Conservation (phyloP, 2,329 filamentous ascomycete genomes). For the Colletotrichum horii region DNA sequence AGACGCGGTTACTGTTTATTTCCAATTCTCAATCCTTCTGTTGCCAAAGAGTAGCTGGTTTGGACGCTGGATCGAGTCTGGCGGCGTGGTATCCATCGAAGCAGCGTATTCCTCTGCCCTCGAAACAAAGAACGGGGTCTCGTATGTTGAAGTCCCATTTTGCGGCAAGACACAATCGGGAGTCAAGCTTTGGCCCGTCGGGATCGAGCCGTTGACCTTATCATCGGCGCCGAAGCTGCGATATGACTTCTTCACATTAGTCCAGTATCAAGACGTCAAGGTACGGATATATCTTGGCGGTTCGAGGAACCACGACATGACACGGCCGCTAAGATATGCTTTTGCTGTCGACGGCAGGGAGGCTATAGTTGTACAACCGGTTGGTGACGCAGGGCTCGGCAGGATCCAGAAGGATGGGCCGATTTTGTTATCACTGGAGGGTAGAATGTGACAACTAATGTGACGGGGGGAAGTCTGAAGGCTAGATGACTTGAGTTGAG, state of each 20-base stretch:
- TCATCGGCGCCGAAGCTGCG: neutral
- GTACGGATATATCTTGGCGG: neutral
- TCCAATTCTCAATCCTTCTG: neutral
- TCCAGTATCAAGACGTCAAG: neutral
- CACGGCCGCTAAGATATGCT: neutral
- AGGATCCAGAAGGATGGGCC: neutral
- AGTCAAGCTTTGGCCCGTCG: neutral
- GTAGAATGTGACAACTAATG: neutral
- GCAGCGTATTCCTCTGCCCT: neutral
- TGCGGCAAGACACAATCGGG: neutral
- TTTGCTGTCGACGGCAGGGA: neutral
- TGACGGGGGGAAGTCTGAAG: accelerated
- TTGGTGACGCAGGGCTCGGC: neutral
- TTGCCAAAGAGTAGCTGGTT: accelerated
- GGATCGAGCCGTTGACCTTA: neutral
- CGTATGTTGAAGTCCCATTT: neutral
- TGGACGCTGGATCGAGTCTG: neutral
- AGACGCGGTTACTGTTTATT: neutral
- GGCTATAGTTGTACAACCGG: neutral
- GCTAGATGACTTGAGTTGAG: neutral
- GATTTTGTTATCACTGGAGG: neutral
- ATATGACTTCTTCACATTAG: neutral
- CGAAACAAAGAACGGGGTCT: neutral
- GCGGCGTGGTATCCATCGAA: neutral
- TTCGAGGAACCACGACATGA: neutral